Conservation (phyloP, 257 asterid genomes). For the Solanum piurae region DNA sequence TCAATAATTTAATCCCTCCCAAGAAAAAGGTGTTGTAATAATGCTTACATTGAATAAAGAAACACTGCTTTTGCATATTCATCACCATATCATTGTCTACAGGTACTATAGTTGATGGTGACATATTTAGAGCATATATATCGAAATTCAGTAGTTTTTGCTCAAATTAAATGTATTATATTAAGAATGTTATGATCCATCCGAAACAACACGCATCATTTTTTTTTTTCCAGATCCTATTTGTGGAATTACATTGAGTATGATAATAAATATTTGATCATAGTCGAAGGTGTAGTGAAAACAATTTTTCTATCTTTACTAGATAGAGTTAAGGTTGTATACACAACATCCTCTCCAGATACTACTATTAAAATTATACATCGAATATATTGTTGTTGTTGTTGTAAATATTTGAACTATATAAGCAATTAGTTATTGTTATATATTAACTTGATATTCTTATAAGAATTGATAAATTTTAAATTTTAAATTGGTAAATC, state of each 20-base stretch:
- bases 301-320: background rate
- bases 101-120: background rate
- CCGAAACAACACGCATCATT: background rate
- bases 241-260: background rate
- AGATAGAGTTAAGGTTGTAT: background rate
- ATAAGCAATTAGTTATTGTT: background rate
- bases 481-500: background rate
- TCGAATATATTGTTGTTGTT: background rate
- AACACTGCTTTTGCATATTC: background rate
- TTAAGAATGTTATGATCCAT: background rate
- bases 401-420: background rate
- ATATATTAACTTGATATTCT: background rate
- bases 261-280: background rate
- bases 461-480: background rate
- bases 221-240: background rate
- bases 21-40: background rate
- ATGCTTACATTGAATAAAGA: background rate
- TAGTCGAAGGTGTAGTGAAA: background rate
- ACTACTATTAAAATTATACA: background rate
- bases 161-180: background rate
- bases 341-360: fast-evolving
- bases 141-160: background rate
- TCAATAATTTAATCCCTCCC: background rate
- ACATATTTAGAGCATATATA: background rate
- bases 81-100: background rate